Percentiles rank a stretch among this genome's conserved stretches.
Evolutionary conservation across 2,329 filamentous ascomycete genomes (phyloP).

Genomic region (Ceratocystis eucalypticola): DNA sequence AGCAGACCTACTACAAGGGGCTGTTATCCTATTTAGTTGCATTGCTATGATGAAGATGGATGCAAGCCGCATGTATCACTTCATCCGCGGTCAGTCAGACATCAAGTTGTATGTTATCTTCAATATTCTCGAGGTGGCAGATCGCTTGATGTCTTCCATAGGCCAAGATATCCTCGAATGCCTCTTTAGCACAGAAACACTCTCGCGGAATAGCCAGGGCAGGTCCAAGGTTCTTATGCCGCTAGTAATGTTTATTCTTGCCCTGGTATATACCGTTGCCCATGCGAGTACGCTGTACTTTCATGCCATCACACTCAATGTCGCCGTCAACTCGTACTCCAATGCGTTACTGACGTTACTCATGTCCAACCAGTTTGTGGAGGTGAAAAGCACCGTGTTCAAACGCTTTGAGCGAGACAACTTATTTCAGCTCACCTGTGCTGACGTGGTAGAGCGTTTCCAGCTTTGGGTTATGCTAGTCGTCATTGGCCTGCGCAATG

Average conservation of each 20-base stretch:
- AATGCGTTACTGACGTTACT: slow-evolving; percentile 86
- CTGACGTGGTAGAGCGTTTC: slow-evolving; percentile 92
- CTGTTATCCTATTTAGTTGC: slow-evolving; percentile 77
- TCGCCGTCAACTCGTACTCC: slow-evolving; percentile 96
- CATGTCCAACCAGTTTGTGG: slow-evolving; percentile 95
- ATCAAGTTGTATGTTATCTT: slow-evolving; percentile 99
- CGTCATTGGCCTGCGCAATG: slow-evolving; percentile 90
- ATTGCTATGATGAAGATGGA: slow-evolving; percentile 79
- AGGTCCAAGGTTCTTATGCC: slow-evolving; percentile 83
- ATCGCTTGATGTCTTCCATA: slow-evolving; percentile 76
- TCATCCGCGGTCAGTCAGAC: slow-evolving; percentile 86
- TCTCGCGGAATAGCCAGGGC: slow-evolving; percentile 75
- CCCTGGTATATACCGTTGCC: slow-evolving; percentile 72
- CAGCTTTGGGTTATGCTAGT: slow-evolving; percentile 95
- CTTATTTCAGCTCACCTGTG: slow-evolving; percentile 88
- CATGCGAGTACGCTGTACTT: slow-evolving; percentile 88
- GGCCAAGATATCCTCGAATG: slow-evolving; percentile 96
- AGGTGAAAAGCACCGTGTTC: slow-evolving; percentile 97
- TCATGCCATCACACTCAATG: slow-evolving; percentile 93
- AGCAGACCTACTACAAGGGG: slow-evolving; percentile 81
- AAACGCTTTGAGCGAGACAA: slow-evolving; percentile 99
- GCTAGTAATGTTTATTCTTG: slow-evolving; percentile 79
- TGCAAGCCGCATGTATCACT: slow-evolving; percentile 95
- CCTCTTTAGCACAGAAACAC: slow-evolving; percentile 80
- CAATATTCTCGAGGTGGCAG: slow-evolving; percentile 87